These are phyloP conservation scores for Beta lomatogona DNA, from an alignment of 179 eudicot species.

Conservation along the genomic window DNA sequence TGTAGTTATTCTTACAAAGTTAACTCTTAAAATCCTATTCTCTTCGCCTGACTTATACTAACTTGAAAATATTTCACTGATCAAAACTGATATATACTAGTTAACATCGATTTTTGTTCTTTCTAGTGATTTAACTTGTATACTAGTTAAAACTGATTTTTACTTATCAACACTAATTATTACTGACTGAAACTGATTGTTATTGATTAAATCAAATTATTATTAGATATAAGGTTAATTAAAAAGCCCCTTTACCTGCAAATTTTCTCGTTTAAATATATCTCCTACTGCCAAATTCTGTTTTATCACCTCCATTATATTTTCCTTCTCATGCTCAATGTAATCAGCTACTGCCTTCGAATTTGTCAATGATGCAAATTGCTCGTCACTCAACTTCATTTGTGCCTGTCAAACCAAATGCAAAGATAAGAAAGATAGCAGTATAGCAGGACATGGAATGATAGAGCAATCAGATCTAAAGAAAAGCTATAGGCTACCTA, in stretches of 20 bases:
- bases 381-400: conserved; percentile 76
- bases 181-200: too few species aligned
- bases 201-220: too few species aligned
- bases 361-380: conserved; percentile 75
- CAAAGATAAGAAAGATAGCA: conserved; percentile 9
- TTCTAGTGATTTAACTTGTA: too few species aligned
- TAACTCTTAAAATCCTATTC: too few species aligned
- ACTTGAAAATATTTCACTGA: too few species aligned
- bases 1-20: not conserved
- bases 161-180: too few species aligned
- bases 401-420: conserved; percentile 51
- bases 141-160: too few species aligned
- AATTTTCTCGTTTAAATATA: conserved; percentile 80
- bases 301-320: conserved; percentile 64
- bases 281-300: conserved; percentile 94
- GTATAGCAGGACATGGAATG: not conserved
- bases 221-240: too few species aligned
- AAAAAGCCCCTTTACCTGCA: conserved; percentile 50
- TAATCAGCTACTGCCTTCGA: conserved; percentile 69
- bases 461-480: not conserved
- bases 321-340: conserved; percentile 71
- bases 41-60: too few species aligned
- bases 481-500: not conserved
- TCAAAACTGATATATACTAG: too few species aligned
- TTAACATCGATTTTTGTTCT: too few species aligned